Conservation (phyloP, 768 basidiomycete species). For the Mycena polygramma region DNA sequence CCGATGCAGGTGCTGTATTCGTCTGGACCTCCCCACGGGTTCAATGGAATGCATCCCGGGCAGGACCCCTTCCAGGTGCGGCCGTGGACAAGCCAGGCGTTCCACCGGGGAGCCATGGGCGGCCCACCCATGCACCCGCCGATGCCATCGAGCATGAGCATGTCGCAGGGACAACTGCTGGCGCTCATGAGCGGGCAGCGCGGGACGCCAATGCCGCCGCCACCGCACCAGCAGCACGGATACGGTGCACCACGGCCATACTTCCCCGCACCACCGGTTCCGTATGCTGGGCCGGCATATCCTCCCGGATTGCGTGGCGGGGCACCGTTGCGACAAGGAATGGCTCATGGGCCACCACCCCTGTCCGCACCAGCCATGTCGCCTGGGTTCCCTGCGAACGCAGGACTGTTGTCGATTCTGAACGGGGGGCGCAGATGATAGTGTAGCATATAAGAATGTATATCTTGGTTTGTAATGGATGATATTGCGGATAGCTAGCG, state of each 20-base stretch:
- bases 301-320: not conserved
- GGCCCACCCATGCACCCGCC: slow-evolving; percentile 44
- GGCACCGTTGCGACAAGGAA: not conserved
- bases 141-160: slow-evolving; percentile 55
- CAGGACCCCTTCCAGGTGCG: slow-evolving; percentile 46
- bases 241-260: not conserved
- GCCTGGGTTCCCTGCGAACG: slow-evolving; percentile 27
- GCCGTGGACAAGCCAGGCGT: slow-evolving; percentile 52
- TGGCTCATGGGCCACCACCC: not conserved
- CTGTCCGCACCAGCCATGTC: slow-evolving; percentile 34
- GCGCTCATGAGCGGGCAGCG: slow-evolving; percentile 56
- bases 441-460: not conserved
- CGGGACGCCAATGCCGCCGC: slow-evolving; percentile 34
- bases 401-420: slow-evolving; percentile 40
- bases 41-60: slow-evolving; percentile 17
- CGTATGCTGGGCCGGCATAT: not conserved
- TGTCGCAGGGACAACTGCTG: slow-evolving; percentile 66
- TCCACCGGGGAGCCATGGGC: slow-evolving; percentile 40
- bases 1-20: slow-evolving; percentile 38
- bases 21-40: slow-evolving; percentile 19
- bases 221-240: not conserved
- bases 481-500: no score
- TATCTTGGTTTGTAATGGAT: no score
- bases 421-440: slow-evolving; percentile 30
- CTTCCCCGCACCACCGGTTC: slow-evolving; percentile 2